Evolutionary conservation across 495 filamentous ascomycete species (phyloP), one percentile per base, ranked within the genome.

Genomic region (Penicillium waksmanii): DNA sequence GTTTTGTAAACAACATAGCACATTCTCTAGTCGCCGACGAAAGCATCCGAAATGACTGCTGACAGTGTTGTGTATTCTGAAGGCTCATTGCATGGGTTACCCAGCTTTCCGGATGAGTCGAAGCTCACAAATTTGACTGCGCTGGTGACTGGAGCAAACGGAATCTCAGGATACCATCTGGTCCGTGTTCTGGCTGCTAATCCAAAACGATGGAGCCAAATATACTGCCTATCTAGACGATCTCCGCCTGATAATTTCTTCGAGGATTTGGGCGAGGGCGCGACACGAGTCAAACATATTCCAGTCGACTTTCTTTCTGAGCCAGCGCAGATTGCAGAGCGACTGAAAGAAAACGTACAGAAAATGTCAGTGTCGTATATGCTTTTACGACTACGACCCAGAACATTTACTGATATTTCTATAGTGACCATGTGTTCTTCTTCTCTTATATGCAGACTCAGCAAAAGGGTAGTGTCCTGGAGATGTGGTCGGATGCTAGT

Each of bases 61-160:
- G 2, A n/a, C 19, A 31, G 11, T n/a, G 17, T 48, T 27, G 46
- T 48, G 10, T 48, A 27, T 48, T 48, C 46, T 9, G 15, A 40
- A 42, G 51, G 51, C 34, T 38, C 34, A 8, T 18, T 53, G 3
- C 35, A 38, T 53, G 51, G 51, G 21, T 15, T 53, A 18, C 51
- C 51, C 11, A 42, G 25, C 51, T 53, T 11, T 40, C 34, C 34
- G 5, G 51, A 53, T 38, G 51, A 53, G 10, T n/a, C 46, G 7
- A 13, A 27, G 0, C 3, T 51, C 42, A 63, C 66, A 34, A 66
- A 67, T 57, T 62, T 82, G 42, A 82, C 80, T 3, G 81, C 82
- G 1, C 70, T 84, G 51, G 74, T 85, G 21, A 80, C 81, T 0
- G 81, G 82, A 17, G 80, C 80, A 31, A 84, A 76, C 63, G 81